Evolutionary conservation across 768 basidiomycete species (phyloP), one percentile per base, ranked within the genome.

Genomic region (Galerina sulciceps): DNA sequence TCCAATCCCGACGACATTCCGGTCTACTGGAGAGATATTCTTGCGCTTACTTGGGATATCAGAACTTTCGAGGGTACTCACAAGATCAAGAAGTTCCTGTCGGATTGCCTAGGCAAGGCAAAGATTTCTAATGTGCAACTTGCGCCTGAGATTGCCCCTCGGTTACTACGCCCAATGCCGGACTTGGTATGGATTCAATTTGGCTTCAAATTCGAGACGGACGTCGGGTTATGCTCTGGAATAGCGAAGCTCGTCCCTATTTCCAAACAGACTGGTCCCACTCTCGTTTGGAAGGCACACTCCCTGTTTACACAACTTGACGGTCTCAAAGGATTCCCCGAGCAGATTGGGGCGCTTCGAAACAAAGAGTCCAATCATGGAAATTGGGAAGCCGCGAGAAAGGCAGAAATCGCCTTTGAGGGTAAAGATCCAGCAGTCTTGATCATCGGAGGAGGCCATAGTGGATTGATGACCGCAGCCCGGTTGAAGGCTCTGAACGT

Each of bases 401-500:
- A 70, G 40, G 67, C 66, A 34, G 79, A 83, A 55, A 53, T 65
- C 9, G 78, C 80, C 31, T 87, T 86, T 62, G 71, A 69, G 34
- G 79, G 79, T n/a, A 77, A 65, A 8, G 54, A 84, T 48, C 89
- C 90, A 0, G 78, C 77, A 1, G 90, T 88, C 10, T 68, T 91
- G 26, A 74, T 90, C 20, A 73, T 89, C 17, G 86, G 88, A 10
- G 88, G 80, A 0, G 88, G 88, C 0, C 90, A 91, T 55, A 82
- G 80, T 60, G 91, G 90, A 1, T 71, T 94, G 26, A 83, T 80
- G 40, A 67, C 85, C 2, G 88, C 89, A 0, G 87, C 88, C 1
- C 77, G 88, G n/a, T 73, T 93, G 54, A 86, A 86, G 64, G 76
- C 76, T 41, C 73, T 90, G 22, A 85, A 81, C 17, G 71, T 92